Evolutionary conservation across 2,329 filamentous ascomycete genomes (phyloP), one percentile per base, ranked within the genome.

Genomic region (Hymenoscyphus linearis): DNA sequence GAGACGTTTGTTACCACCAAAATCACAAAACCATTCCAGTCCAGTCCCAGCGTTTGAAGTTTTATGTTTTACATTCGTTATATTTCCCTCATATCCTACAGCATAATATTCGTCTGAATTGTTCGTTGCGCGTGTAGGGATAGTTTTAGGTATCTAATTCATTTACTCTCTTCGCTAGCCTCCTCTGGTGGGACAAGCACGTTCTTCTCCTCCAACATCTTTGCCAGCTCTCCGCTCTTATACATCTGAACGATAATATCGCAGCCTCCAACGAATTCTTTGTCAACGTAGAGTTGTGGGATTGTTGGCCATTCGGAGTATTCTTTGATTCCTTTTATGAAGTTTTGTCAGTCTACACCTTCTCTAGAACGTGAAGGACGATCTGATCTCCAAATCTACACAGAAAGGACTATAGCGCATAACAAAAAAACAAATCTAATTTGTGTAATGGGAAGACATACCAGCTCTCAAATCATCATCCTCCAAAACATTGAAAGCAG

Each of bases 241-340:
- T 98, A 93, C 95, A 99, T 98, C 2, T 88, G 89, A 74, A 98
- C 88, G 69, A 99, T 76, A 66, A 99, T 99, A 76, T 99, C 95
- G 74, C 93, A 97, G n/a, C 95, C 95, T 60, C 95, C 95, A 54
- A 99, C 82, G 74, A 99, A 99, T 75, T 99, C 93, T 78, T 93
- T 93, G 65, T 96, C 86, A 57, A 99, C 82, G 77, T 98, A 99
- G 18, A 99, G 82, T 76, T 99, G 95, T 6, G 95, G 95, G 74
- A 99, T 98, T 22, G 95, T 99, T 14, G 95, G 95, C 95, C 95
- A 99, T 74, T 98, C 95, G 1, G 93, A 96, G 81, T 95, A 99
- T 78, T 99, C 93, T 79, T 99, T 99, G 79, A 99, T 96, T 58
- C 95, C 93, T 93, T 40, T 59, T 27, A 12, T 16, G 12, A 22